Evolutionary conservation across 176 grass and related monocot genomes (phyloP).

Genomic region (Saccharum officinarum): DNA sequence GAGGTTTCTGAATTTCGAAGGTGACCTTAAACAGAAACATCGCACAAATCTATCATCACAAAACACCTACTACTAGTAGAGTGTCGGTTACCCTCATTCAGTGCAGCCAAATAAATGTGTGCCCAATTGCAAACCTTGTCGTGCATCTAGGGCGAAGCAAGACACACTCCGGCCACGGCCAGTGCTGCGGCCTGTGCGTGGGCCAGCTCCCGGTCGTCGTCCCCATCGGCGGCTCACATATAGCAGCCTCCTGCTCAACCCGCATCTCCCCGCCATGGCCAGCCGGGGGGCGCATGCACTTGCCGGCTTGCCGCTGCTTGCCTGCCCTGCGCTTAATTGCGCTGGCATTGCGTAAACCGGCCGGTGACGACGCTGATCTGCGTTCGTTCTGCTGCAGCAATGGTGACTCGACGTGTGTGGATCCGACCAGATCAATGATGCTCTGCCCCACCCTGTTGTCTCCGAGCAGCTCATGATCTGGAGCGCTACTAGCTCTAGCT

Average conservation of each 20-base stretch:
- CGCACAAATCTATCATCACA: too few relatives aligned
- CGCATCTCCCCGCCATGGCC: constrained; percentile 19
- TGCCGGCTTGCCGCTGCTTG: not conserved
- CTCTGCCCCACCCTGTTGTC: not conserved
- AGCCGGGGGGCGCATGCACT: constrained; percentile 15
- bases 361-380: not conserved
- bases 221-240: constrained; percentile 6
- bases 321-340: too few relatives aligned
- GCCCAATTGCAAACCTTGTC: constrained; percentile 9
- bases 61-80: too few relatives aligned
- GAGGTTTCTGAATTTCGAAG: too few relatives aligned
- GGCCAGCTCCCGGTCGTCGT: constrained; percentile 15
- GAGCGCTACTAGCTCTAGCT: not conserved
- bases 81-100: not conserved
- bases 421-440: constrained; percentile 35
- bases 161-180: not conserved
- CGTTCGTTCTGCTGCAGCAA: not conserved
- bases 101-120: not conserved
- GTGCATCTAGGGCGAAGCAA: not conserved
- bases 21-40: too few relatives aligned
- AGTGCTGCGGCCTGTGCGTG: not conserved
- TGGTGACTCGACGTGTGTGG: constrained; percentile 18
- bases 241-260: constrained; percentile 11
- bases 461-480: not conserved
- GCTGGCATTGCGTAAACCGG: not conserved